These are phyloP conservation scores for Xerocomus potaroensis DNA, from an alignment of 768 basidiomycete genomes.

Conservation along the genomic window DNA sequence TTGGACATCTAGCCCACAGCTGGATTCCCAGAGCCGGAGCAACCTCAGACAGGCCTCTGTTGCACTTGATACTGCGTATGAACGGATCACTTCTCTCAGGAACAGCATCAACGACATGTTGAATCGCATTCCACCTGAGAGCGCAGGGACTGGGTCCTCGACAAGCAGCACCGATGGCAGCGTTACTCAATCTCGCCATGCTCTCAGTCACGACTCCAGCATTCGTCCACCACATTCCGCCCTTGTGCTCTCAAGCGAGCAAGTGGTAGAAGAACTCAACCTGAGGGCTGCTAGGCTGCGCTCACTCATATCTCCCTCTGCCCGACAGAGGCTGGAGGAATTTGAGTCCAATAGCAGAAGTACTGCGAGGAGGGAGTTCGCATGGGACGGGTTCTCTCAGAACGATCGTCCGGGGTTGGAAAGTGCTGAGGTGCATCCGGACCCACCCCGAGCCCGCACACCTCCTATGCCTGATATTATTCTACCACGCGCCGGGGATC, in stretches of 20 bases:
- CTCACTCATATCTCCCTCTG: slow-evolving; percentile 26
- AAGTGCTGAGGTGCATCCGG: slow-evolving; percentile 14
- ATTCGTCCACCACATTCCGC: slow-evolving; percentile 31
- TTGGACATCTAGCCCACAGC: slow-evolving; percentile 11
- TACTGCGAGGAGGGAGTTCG: slow-evolving; percentile 12
- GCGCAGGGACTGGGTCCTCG: slow-evolving; percentile 7
- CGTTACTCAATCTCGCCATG: slow-evolving; percentile 7
- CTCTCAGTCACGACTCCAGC: slow-evolving; percentile 16
- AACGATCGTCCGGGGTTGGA: slow-evolving; percentile 11
- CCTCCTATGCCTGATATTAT: slow-evolving; percentile 30
- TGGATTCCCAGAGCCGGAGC: slow-evolving; percentile 28
- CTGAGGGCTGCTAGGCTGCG: slow-evolving; percentile 26
- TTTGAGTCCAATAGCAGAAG: slow-evolving; percentile 21
- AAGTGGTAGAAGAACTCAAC: slow-evolving; percentile 25
- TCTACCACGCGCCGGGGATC: slow-evolving; percentile 16
- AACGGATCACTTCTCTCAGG: slow-evolving; percentile 51
- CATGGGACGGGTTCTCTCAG: slow-evolving; percentile 21
- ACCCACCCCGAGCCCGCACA: slow-evolving; percentile 21
- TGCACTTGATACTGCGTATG: slow-evolving; percentile 53
- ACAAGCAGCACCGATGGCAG: slow-evolving; percentile 4
- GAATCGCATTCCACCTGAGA: slow-evolving; percentile 37
- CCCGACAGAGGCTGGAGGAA: slow-evolving; percentile 32
- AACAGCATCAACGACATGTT: slow-evolving; percentile 44
- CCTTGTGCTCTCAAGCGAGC: slow-evolving; percentile 28
- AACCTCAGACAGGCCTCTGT: slow-evolving; percentile 47